Evolutionary conservation across 2,329 filamentous ascomycete genomes (phyloP).

Genomic region (Byssoonygena ceratinophila): DNA sequence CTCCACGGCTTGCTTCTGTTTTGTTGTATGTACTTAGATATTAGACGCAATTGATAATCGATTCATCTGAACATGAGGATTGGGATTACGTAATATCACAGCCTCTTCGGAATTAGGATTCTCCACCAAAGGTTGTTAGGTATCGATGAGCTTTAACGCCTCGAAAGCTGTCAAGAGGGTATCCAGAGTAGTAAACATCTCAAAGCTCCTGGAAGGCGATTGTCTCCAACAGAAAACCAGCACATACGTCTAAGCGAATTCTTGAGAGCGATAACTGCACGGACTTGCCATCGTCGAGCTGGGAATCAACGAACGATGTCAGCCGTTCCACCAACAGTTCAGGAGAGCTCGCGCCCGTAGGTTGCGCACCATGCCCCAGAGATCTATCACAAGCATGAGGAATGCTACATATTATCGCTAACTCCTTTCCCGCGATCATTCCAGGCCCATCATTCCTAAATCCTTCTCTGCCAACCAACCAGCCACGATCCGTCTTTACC

Average conservation of each 20-base stretch:
- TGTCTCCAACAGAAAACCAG: neutral
- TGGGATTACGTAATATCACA: neutral
- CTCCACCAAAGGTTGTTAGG: too few relatives aligned
- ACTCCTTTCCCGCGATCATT: conserved; percentile 7
- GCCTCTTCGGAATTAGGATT: too few relatives aligned
- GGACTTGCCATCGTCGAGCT: neutral
- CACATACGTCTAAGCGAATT: neutral
- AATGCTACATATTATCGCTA: neutral
- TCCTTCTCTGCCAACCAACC: conserved; percentile 85
- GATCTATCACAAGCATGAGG: too few relatives aligned
- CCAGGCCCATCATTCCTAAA: conserved; percentile 62
- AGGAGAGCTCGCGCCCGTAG: conserved; percentile 64
- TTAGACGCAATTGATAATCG: neutral
- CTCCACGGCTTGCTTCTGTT: neutral
- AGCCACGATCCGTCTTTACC: conserved; percentile 78
- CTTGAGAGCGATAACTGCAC: neutral
- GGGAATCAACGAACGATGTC: conserved; percentile 51
- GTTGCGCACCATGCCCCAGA: conserved; percentile 21
- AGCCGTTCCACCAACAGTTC: conserved; percentile 63
- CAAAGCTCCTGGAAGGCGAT: neutral
- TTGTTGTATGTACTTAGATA: neutral
- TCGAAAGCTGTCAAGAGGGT: neutral
- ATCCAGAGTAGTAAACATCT: neutral
- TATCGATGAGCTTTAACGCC: neutral
- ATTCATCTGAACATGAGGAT: neutral